Evolutionary conservation across 306 rosid genomes (phyloP), one percentile per base, ranked within the genome.

Genomic region (Citrullus amarus): DNA sequence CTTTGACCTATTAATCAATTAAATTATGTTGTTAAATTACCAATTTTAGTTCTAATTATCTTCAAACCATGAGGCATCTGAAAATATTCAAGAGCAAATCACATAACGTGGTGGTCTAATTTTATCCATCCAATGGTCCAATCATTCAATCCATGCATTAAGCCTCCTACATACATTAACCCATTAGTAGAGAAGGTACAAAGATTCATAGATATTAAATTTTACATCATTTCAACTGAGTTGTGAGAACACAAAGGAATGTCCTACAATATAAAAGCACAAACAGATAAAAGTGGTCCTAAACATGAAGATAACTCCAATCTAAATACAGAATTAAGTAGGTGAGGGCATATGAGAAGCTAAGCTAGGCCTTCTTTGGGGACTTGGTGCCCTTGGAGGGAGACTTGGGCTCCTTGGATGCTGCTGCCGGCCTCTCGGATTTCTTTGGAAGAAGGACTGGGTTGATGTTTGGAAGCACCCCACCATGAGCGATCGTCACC

Each of bases 401-500:
- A 13, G 85, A 83, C 85, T 83, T 81, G 18, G 87, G 82, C 58
- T 86, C 83, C 76, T 83, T 83, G 1, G 48, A 9, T 43, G 59
- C 41, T 2, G 80, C 82, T 1, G 54, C 41, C 0, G 71, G 75
- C 80, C 80, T 83, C 6, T 82, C 82, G 0, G 75, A 8, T 72
- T 78, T 80, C 83, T 82, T 86, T 15, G 87, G 89, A 50, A 86
- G 80, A 73, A 86, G 81, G 65, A 82, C 81, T 12, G 82, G 86
- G 65, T 84, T 84, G 81, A 86, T 86, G 78, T 84, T 84, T 57
- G 86, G 89, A 80, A 86, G 82, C 41, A 84, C 83, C 61, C 86
- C 89, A 17, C 87, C 89, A 54, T 80, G 83, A 12, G 83, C 86
- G 71, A 84, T 88, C 5, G 91, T 88, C 76, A 88, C 89, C 25